phyloP scores from a whole-genome alignment of 257 asterid genomes.

The Jacaranda mimosifolia region DNA sequence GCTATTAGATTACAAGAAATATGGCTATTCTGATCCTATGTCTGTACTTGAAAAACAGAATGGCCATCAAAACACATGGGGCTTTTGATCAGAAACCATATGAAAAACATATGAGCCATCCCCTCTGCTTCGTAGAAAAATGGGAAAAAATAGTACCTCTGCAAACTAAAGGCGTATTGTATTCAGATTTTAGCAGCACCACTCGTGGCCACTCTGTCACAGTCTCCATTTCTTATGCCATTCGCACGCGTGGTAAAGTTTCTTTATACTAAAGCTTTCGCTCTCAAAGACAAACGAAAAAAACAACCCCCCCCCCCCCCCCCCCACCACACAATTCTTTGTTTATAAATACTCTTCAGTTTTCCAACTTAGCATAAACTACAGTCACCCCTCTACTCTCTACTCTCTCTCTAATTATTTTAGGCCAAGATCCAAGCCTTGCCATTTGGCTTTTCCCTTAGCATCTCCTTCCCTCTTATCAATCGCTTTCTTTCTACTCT shows the following conservation, averaged over 20 bases:
- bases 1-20: conserved; percentile 22
- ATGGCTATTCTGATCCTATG: conserved; percentile 12
- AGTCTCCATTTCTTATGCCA: conserved; percentile 9
- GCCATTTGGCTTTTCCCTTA: conserved; percentile 57
- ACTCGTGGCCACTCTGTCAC: conserved; percentile 46
- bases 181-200: conserved; percentile 19
- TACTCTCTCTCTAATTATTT: conserved; percentile 40
- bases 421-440: conserved; percentile 59
- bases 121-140: too few species aligned
- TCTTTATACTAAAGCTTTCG: conserved; percentile 25
- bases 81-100: conserved; percentile 23
- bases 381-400: background rate
- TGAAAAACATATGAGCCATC: background rate
- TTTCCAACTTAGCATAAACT: conserved; percentile 32
- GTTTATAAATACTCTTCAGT: conserved; percentile 15
- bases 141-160: conserved; percentile 12
- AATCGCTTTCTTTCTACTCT: conserved; percentile 30
- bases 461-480: conserved; percentile 2
- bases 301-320: background rate
- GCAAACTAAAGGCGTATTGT: conserved; percentile 30
- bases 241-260: conserved; percentile 49
- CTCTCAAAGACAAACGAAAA: background rate
- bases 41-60: conserved; percentile 37
- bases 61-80: conserved; percentile 42
- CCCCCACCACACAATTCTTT: too few species aligned